These are phyloP conservation scores for Auriscalpium orientale DNA, from an alignment of 768 basidiomycete genomes.

Conservation along the genomic window DNA sequence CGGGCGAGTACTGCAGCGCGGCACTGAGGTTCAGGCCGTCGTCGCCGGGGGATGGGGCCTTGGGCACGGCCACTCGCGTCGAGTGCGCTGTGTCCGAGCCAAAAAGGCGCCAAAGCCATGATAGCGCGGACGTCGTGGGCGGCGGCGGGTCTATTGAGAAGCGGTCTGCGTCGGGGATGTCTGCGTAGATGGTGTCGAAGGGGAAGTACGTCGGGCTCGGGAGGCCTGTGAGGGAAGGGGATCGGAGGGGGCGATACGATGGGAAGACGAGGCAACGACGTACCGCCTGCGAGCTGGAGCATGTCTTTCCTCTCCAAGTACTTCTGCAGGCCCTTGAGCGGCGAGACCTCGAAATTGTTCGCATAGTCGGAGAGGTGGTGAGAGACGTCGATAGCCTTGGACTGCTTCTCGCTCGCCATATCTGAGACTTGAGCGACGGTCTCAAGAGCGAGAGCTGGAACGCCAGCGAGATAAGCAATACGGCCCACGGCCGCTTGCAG, in stretches of 20 bases:
- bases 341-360: slow-evolving; percentile 40
- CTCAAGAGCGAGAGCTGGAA: not conserved
- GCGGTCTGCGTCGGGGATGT: slow-evolving; percentile 42
- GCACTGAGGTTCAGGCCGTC: slow-evolving; percentile 51
- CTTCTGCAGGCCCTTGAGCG: slow-evolving; percentile 61
- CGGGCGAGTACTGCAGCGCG: slow-evolving; percentile 61
- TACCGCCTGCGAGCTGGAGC: slow-evolving; percentile 65
- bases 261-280: slow-evolving; percentile 10
- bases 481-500: too few species aligned
- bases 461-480: not conserved
- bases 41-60: slow-evolving; percentile 39
- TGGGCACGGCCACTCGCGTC: slow-evolving; percentile 47
- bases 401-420: slow-evolving; percentile 28
- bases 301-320: slow-evolving; percentile 47
- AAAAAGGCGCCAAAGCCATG: slow-evolving; percentile 58
- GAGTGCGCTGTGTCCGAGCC: slow-evolving; percentile 33
- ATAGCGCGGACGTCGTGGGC: slow-evolving; percentile 26
- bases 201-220: slow-evolving; percentile 68
- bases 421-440: not conserved
- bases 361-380: slow-evolving; percentile 62
- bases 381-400: slow-evolving; percentile 55
- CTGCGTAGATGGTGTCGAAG: slow-evolving; percentile 51
- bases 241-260: not conserved
- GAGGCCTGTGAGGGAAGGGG: slow-evolving; percentile 34
- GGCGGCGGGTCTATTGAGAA: slow-evolving; percentile 32